Conservation (phyloP, 1,284 basidiomycete genomes). For the Moniliophthora roreri region DNA sequence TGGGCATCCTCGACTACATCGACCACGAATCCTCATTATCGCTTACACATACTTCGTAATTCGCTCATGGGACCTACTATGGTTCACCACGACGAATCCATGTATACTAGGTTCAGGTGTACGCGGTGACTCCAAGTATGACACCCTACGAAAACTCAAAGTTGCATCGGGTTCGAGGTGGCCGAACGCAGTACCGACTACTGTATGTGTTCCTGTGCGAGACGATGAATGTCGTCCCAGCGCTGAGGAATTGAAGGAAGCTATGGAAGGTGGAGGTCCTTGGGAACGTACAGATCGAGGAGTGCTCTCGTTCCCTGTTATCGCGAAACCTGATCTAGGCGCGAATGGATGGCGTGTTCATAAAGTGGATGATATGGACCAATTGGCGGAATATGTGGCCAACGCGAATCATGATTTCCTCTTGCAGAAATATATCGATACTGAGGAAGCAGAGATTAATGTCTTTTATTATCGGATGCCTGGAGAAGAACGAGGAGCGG, state of each 20-base stretch:
- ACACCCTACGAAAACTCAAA: background rate
- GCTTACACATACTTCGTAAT: background rate
- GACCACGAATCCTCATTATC: background rate
- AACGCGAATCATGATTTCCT: background rate
- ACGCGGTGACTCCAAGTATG: background rate
- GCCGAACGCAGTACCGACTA: background rate
- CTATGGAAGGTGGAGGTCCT: background rate
- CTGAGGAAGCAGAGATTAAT: background rate
- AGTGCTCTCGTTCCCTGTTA: background rate
- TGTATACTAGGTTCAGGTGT: background rate
- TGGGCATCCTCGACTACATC: no score
- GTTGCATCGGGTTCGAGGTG: background rate
- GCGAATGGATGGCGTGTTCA: background rate
- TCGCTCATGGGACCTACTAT: background rate
- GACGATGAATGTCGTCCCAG: background rate
- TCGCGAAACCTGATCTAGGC: slow-evolving; percentile 3
- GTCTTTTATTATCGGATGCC: slow-evolving; percentile 1
- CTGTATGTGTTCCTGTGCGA: background rate
- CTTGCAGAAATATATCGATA: background rate
- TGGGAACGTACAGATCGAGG: background rate
- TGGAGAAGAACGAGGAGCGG: background rate
- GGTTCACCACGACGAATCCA: background rate
- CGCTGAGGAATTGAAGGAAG: background rate
- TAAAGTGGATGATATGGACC: background rate
- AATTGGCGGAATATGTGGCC: background rate